These are phyloP conservation scores for Lactifluus piperatus DNA, from an alignment of 768 basidiomycete species.

Conservation along the genomic window DNA sequence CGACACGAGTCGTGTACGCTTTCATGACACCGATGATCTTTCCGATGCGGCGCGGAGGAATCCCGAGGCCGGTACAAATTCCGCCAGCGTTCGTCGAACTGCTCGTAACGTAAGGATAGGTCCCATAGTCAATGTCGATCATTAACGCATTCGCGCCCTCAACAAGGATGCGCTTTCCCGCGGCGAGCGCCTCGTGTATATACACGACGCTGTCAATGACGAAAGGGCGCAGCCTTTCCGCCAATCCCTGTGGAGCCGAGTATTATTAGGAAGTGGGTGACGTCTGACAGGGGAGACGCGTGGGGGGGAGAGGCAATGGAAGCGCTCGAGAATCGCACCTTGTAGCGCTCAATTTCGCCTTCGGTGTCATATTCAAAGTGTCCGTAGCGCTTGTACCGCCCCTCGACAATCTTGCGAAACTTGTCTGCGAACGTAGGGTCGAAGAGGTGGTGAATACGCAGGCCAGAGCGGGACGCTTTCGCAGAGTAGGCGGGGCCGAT, in stretches of 20 bases:
- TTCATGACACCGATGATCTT: slow-evolving; percentile 89
- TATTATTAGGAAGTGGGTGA: not conserved
- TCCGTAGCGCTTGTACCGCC: slow-evolving; percentile 96
- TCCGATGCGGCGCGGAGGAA: slow-evolving; percentile 86
- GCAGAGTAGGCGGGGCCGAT: slow-evolving; percentile 98
- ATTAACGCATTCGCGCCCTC: slow-evolving; percentile 98
- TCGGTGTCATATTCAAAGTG: slow-evolving; percentile 98
- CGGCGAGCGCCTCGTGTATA: slow-evolving; percentile 68
- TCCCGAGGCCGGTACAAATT: slow-evolving; percentile 94
- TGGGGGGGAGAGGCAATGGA: not conserved
- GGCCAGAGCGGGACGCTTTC: slow-evolving; percentile 92
- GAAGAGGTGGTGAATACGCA: slow-evolving; percentile 95
- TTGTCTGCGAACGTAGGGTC: slow-evolving; percentile 81
- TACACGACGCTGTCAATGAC: slow-evolving; percentile 84
- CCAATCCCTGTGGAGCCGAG: slow-evolving; percentile 48
- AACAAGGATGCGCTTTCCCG: slow-evolving; percentile 77
- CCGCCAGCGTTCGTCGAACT: slow-evolving; percentile 91
- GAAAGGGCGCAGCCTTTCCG: slow-evolving; percentile 76
- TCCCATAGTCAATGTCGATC: slow-evolving; percentile 97
- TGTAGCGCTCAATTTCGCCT: slow-evolving; percentile 88
- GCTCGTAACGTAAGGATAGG: slow-evolving; percentile 96
- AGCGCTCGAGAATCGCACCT: slow-evolving; percentile 36
- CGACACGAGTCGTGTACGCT: slow-evolving; percentile 97
- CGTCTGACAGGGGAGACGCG: slow-evolving; percentile 8
- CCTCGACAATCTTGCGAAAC: slow-evolving; percentile 93